These are phyloP conservation scores for Ophiostoma sp. DNA, from an alignment of 2,329 filamentous ascomycete species.

Conservation along the genomic window DNA sequence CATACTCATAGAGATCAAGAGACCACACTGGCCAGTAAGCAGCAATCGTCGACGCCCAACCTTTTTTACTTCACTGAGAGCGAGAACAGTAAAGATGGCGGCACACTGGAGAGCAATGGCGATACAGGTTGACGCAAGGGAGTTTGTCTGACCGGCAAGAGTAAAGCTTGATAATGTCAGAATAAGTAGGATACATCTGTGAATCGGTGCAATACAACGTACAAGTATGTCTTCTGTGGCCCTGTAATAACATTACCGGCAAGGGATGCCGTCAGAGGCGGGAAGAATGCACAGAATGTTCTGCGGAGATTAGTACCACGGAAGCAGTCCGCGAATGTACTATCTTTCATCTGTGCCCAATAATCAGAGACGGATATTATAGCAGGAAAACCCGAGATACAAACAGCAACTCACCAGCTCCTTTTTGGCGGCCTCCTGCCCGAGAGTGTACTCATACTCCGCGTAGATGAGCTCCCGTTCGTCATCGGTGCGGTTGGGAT, in stretches of 20 bases:
- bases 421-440: slow-evolving; percentile 1
- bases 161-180: neutral
- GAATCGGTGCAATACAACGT: neutral
- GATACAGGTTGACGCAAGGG: neutral
- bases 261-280: neutral
- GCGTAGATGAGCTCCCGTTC: slow-evolving; percentile 8
- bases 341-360: neutral
- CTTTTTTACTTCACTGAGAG: slow-evolving; percentile 5
- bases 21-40: neutral
- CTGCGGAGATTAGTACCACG: neutral
- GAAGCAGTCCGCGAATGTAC: slow-evolving; percentile 3
- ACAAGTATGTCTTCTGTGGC: slow-evolving; percentile 14
- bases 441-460: slow-evolving; percentile 6
- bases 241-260: slow-evolving; percentile 8
- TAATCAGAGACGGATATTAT: neutral
- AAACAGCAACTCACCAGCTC: neutral
- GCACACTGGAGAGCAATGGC: slow-evolving; percentile 13
- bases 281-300: slow-evolving; percentile 9
- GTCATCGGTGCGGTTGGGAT: slow-evolving; percentile 10
- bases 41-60: neutral
- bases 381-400: neutral
- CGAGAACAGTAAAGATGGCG: slow-evolving; percentile 1
- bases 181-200: neutral
- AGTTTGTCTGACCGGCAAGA: slow-evolving; percentile 9
- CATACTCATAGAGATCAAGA: slow-evolving; percentile 3